Percentiles rank a stretch among this genome's conserved stretches.
Evolutionary conservation across 768 basidiomycete genomes (phyloP).

Genomic region (Lactifluus volemus): DNA sequence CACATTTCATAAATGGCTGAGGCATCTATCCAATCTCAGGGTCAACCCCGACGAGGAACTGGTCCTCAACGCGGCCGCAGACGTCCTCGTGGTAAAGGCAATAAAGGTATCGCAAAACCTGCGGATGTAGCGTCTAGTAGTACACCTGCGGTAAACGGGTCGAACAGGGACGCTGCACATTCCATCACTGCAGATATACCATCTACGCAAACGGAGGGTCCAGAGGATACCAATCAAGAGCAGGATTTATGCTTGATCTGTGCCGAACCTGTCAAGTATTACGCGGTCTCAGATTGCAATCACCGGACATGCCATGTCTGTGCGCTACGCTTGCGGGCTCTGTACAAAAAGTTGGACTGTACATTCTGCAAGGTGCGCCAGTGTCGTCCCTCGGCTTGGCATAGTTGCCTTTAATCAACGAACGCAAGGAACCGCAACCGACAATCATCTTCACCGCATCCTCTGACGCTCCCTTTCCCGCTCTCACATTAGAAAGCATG

Average conservation of each 20-base stretch:
- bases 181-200: neutral
- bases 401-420: neutral
- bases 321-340: slow-evolving; percentile 72
- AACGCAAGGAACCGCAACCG: slow-evolving; percentile 55
- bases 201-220: neutral
- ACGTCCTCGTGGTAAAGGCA: slow-evolving; percentile 4
- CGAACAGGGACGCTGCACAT: neutral
- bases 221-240: slow-evolving; percentile 2
- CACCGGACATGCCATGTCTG: slow-evolving; percentile 96
- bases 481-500: slow-evolving; percentile 46
- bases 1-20: slow-evolving; percentile 4
- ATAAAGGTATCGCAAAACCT: neutral
- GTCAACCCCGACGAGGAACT: neutral
- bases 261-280: slow-evolving; percentile 88
- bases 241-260: slow-evolving; percentile 78
- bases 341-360: slow-evolving; percentile 92
- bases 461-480: slow-evolving; percentile 49
- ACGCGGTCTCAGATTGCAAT: slow-evolving; percentile 81
- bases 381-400: neutral
- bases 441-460: slow-evolving; percentile 70
- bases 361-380: slow-evolving; percentile 87
- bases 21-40: neutral
- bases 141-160: neutral
- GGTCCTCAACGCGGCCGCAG: slow-evolving; percentile 3
- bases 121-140: neutral